Evolutionary conservation across 371 early-diverging fungal genomes (phyloP), one percentile per base, ranked within the genome.

Genomic region (Caulochytrium protostelioides): DNA sequence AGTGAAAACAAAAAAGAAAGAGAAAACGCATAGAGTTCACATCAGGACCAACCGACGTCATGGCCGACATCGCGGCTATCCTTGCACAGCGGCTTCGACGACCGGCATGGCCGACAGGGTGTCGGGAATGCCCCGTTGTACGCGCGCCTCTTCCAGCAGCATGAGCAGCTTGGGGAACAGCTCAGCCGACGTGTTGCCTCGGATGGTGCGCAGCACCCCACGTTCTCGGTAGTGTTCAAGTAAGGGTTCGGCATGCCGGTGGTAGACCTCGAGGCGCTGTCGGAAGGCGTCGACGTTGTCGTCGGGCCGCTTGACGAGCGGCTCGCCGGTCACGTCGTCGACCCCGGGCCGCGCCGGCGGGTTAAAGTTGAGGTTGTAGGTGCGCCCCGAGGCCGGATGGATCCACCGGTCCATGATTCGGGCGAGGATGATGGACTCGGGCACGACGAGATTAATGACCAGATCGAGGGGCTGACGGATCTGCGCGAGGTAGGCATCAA

Each of bases 251-350:
- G 82, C 79, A 56, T 71, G 52, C 18, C 50, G 52, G 37, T 77
- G 64, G 52, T 84, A 77, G 44, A 73, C 72, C 30, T 79, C 59
- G 37, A 90, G 53, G 4, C 91, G 71, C 14, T 64, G 59, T 47
- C 65, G 71, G 49, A 90, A 76, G 6, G 73, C 70, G 47, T 83
- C 79, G 12, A 79, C 72, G 38, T 74, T 78, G 43, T 98, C 97
- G 58, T 98, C 97, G 2, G 78, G 65, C 19, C 97, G 65, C 39
- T 83, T 77, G 17, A 78, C 62, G 23, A 94, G 57, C 22, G 76
- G 72, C 45, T 85, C 89, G 5, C 87, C 82, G 10, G 97, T 97
- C 13, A 84, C 52, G 44, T 94, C 95, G 43, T 94, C 95, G 7
- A 57, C n/a, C 6, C 89, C 89, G 9, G 64, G 46, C 1, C 52